These are phyloP conservation scores for Paramecium sonneborni DNA, from an alignment of 73 alveolate species.

Conservation along the genomic window DNA sequence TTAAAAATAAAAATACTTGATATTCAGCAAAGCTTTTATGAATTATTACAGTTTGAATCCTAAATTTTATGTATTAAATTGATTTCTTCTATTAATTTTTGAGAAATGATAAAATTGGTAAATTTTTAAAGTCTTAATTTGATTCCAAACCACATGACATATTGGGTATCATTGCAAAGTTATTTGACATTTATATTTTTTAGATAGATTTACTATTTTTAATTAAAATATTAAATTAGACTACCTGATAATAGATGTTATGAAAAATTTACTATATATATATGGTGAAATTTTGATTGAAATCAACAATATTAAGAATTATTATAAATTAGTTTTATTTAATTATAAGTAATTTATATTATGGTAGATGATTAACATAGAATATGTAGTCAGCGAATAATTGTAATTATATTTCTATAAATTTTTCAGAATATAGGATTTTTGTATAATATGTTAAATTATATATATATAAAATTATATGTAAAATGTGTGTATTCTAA, in stretches of 20 bases:
- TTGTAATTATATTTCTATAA: neutral
- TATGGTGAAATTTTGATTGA: too few relatives aligned
- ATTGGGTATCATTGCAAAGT: neutral
- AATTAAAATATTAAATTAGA: too few relatives aligned
- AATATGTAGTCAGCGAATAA: neutral
- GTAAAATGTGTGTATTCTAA: neutral
- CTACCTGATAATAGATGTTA: too few relatives aligned
- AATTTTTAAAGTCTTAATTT: neutral
- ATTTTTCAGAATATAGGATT: neutral
- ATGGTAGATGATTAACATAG: neutral
- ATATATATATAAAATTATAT: neutral
- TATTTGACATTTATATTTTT: too few relatives aligned
- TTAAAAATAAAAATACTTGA: neutral
- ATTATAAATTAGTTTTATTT: neutral
- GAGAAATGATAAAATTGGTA: conserved; percentile 2
- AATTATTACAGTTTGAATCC: neutral
- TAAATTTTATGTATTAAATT: neutral
- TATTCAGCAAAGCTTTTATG: conserved; percentile 17
- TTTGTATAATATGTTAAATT: neutral
- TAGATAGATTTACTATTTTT: too few relatives aligned
- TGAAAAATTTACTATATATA: too few relatives aligned
- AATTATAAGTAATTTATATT: neutral
- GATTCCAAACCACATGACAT: neutral
- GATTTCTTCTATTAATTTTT: neutral
- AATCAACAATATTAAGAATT: neutral